Conservation (phyloP, 495 filamentous ascomycete species). For the Trichoderma asperelloides region DNA sequence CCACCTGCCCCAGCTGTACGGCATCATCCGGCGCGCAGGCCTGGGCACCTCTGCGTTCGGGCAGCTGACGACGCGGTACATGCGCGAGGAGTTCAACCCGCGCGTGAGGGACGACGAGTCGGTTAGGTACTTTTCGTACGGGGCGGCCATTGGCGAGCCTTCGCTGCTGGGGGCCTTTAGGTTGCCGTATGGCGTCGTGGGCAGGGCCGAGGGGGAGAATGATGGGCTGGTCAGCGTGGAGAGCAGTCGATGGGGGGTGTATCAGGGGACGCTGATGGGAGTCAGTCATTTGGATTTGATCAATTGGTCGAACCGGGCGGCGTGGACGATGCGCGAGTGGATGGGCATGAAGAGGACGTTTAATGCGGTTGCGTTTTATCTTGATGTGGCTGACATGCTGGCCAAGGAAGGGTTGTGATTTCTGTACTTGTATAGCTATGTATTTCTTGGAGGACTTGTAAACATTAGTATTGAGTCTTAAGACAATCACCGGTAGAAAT, state of each 20-base stretch:
- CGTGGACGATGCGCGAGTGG: conserved; percentile 59
- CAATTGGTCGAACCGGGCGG: conserved; percentile 86
- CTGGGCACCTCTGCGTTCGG: conserved; percentile 76
- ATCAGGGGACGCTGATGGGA: conserved; percentile 80
- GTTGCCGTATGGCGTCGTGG: conserved; percentile 60
- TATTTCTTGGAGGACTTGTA: background rate
- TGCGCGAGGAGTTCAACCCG: conserved; percentile 75
- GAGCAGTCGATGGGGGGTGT: conserved; percentile 82
- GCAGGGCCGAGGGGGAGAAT: conserved; percentile 68
- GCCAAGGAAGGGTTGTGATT: conserved; percentile 58
- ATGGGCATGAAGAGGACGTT: conserved; percentile 42
- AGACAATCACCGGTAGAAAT: background rate
- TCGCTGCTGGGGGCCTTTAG: conserved; percentile 64
- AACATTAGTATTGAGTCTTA: background rate
- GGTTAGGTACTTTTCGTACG: conserved; percentile 92
- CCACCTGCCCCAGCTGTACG: conserved; percentile 60
- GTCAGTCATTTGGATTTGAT: conserved; percentile 91
- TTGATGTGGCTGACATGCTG: conserved; percentile 81
- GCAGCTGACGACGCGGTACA: conserved; percentile 76
- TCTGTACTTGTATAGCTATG: no score
- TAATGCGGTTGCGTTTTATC: conserved; percentile 92
- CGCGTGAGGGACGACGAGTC: conserved; percentile 59
- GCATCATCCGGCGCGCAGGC: conserved; percentile 48
- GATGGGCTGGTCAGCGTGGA: conserved; percentile 87
- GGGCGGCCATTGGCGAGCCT: conserved; percentile 55